phyloP scores from a whole-genome alignment of 768 basidiomycete genomes.

The Boletus rufocinnamomeus region DNA sequence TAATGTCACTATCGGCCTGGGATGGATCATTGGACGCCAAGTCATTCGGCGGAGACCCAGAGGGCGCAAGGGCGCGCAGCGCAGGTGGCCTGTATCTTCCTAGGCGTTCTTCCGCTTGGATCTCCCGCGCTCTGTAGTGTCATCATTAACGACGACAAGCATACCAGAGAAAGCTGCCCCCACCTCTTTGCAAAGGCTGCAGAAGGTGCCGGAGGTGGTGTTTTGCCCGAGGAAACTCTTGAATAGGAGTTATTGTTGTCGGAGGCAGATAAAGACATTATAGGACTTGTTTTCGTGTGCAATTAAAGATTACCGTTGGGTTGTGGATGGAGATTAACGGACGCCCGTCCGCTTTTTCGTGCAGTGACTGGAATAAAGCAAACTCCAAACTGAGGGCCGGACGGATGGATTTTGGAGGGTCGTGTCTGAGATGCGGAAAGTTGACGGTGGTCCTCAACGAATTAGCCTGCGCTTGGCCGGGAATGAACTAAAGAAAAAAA shows the following conservation, averaged over 20 bases:
- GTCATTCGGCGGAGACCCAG: slow-evolving; percentile 75
- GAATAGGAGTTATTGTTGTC: slow-evolving; percentile 83
- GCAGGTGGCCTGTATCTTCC: slow-evolving; percentile 80
- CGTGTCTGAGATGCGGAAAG: slow-evolving; percentile 33
- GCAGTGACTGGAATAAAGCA: slow-evolving; percentile 31
- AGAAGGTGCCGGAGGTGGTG: slow-evolving; percentile 87
- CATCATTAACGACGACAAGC: slow-evolving; percentile 21
- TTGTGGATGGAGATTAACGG: slow-evolving; percentile 39
- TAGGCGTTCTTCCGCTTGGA: slow-evolving; percentile 75
- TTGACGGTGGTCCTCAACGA: slow-evolving; percentile 23
- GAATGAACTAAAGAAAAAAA: slow-evolving; percentile 26
- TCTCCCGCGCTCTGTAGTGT: slow-evolving; percentile 71
- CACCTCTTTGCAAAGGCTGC: slow-evolving; percentile 89
- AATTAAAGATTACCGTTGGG: slow-evolving; percentile 79
- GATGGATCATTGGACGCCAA: slow-evolving; percentile 57
- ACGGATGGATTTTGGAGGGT: slow-evolving; percentile 22
- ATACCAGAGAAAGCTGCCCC: slow-evolving; percentile 23
- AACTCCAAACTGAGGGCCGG: slow-evolving; percentile 20
- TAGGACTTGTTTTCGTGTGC: slow-evolving; percentile 53
- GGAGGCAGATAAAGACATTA: slow-evolving; percentile 90
- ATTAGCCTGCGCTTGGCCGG: slow-evolving; percentile 36
- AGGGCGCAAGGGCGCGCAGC: slow-evolving; percentile 64
- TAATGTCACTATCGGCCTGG: slow-evolving; percentile 54
- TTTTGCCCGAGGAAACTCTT: slow-evolving; percentile 83
- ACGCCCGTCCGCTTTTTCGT: slow-evolving; percentile 34